Evolutionary conservation across 179 eudicot species (phyloP), one percentile per base, ranked within the genome.

Genomic region (Vitellaria paradoxa): DNA sequence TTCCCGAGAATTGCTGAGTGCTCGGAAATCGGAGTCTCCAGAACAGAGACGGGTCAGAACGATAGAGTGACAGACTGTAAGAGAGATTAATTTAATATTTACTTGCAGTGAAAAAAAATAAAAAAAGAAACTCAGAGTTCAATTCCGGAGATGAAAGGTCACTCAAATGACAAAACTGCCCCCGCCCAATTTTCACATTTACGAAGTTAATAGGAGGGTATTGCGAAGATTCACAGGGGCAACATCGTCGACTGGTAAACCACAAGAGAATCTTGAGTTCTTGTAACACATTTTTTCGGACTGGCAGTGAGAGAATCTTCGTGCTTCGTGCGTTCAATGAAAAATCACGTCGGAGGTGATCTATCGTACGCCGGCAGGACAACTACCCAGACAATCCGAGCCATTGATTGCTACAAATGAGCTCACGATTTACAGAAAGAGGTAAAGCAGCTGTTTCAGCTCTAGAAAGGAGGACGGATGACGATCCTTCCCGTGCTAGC

Each of bases 271-370:
- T 71, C 74, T 70, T 55, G 21, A 30, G 62, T 9, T 53, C 24
- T 52, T 53, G 12, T 0, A 52, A 30, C 12, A 50, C 74, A 50
- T 21, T 69, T 68, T 45, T 50, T 55, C 55, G 21, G 8, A 52
- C 70, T 17, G 49, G 14, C 14, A 63, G n/a, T 13, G 20, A 66
- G 56, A 49, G 45, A 30, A 75, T 63, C 61, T 76, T 75, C 42
- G 82, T 57, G 74, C 52, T 75, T 64, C 79, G 79, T 75, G 77
- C 74, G 24, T 61, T 59, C 72, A 40, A 76, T 76, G 78, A 76
- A 76, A 65, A 76, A 52, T 50, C 61, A 53, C 7, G 37, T 65
- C 64, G 4, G 46, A 50, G 12, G 37, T 65, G 52, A 65, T 65
- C 60, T 52, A 65, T 65, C 71, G 30, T 18, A 65, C 64, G 63